Conservation (phyloP, 306 rosid genomes). For the Dicorynia guianensis region DNA sequence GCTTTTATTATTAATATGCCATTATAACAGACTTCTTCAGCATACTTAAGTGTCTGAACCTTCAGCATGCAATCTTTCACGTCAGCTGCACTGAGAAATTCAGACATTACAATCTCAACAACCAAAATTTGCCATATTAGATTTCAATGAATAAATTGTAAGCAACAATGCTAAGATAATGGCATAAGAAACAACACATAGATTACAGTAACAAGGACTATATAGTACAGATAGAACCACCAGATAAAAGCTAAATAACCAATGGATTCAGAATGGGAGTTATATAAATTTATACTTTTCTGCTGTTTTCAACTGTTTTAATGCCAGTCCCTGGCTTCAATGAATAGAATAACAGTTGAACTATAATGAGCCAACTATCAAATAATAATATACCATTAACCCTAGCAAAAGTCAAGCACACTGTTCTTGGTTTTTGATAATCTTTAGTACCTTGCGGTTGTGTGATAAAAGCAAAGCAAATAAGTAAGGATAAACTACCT, state of each 20-base stretch:
- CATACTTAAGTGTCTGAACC: slow-evolving; percentile 72
- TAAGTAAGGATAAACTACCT: slow-evolving; percentile 56
- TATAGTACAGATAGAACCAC: background rate
- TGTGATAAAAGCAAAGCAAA: slow-evolving; percentile 9
- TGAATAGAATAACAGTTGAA: slow-evolving; percentile 18
- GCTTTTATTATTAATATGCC: slow-evolving; percentile 78
- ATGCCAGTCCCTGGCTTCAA: slow-evolving; percentile 19
- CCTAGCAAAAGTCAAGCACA: slow-evolving; percentile 10
- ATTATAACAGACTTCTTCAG: slow-evolving; percentile 80
- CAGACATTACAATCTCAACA: slow-evolving; percentile 43
- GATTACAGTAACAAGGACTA: slow-evolving; percentile 1
- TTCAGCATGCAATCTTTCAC: slow-evolving; percentile 75
- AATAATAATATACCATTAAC: slow-evolving; percentile 9
- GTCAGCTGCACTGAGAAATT: slow-evolving; percentile 85
- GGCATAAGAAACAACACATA: slow-evolving; percentile 13
- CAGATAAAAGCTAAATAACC: slow-evolving; percentile 10
- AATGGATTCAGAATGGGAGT: background rate
- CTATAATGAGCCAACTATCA: slow-evolving; percentile 6
- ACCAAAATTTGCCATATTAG: slow-evolving; percentile 34
- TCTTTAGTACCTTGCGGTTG: background rate
- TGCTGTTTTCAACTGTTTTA: slow-evolving; percentile 8
- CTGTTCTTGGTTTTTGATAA: slow-evolving; percentile 25
- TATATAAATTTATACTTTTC: slow-evolving; percentile 31
- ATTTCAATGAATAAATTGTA: slow-evolving; percentile 27
- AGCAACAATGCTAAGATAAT: slow-evolving; percentile 6